Evolutionary conservation across 306 rosid species (phyloP).

Genomic region (Gleditsia sinensis): DNA sequence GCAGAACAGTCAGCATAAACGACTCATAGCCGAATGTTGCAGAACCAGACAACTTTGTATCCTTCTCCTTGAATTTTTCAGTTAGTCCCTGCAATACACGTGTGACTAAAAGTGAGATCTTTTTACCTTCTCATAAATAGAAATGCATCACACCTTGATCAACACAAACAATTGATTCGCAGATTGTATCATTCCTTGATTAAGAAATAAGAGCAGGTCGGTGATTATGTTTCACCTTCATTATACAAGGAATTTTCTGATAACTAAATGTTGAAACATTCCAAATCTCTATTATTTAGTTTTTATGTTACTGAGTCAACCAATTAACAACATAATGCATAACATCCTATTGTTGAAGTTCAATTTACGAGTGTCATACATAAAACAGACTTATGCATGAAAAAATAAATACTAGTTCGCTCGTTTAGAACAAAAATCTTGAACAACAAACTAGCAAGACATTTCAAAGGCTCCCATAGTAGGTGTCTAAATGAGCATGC

Average conservation of each 20-base stretch:
- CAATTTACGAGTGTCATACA: too few species aligned
- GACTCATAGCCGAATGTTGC: slow-evolving; percentile 85
- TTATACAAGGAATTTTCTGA: too few species aligned
- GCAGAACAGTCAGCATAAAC: slow-evolving; percentile 94
- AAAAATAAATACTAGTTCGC: neutral
- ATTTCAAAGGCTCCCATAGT: slow-evolving; percentile 7
- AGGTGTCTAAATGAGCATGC: neutral
- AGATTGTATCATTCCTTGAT: neutral
- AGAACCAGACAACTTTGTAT: slow-evolving; percentile 63
- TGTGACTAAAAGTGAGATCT: slow-evolving; percentile 13
- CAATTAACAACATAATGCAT: too few species aligned
- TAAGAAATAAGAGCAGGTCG: neutral
- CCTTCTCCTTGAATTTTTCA: slow-evolving; percentile 96
- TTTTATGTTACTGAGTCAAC: too few species aligned
- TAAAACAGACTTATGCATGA: neutral
- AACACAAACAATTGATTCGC: neutral
- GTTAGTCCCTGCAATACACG: slow-evolving; percentile 79
- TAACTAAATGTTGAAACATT: too few species aligned
- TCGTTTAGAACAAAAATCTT: neutral
- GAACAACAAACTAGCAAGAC: neutral
- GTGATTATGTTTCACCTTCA: too few species aligned
- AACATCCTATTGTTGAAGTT: neutral
- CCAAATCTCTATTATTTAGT: too few species aligned
- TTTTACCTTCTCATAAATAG: neutral
- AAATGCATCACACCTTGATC: neutral